Conservation (phyloP, 2,329 filamentous ascomycete genomes). For the Emmonsia crescens region DNA sequence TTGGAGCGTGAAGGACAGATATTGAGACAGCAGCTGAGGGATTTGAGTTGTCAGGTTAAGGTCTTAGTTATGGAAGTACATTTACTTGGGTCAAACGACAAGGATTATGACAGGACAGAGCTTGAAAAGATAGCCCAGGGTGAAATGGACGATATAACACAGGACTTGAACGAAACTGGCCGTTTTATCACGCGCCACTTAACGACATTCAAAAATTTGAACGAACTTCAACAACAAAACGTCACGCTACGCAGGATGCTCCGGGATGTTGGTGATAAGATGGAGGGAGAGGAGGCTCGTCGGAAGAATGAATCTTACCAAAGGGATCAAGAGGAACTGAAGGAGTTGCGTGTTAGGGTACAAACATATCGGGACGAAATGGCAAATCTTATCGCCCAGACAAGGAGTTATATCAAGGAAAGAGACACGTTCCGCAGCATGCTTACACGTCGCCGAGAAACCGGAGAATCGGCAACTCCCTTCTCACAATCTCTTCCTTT, state of each 20-base stretch:
- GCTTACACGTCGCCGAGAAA: conserved; percentile 64
- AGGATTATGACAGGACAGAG: conserved; percentile 62
- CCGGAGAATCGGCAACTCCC: conserved; percentile 49
- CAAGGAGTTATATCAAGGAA: conserved; percentile 89
- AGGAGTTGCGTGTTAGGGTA: conserved; percentile 60
- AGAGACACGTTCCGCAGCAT: conserved; percentile 96
- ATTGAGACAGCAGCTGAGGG: conserved; percentile 73
- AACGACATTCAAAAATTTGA: conserved; percentile 78
- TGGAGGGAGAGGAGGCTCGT: conserved; percentile 82
- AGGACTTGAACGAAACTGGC: conserved; percentile 73
- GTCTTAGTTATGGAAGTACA: conserved; percentile 81
- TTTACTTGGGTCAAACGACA: conserved; percentile 61
- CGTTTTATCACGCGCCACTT: conserved; percentile 81
- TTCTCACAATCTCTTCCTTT: conserved; percentile 62
- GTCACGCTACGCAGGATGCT: conserved; percentile 71
- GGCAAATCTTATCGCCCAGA: conserved; percentile 66
- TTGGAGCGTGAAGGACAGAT: conserved; percentile 59
- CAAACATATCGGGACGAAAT: conserved; percentile 77
- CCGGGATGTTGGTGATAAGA: conserved; percentile 71
- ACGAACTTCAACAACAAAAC: conserved; percentile 80
- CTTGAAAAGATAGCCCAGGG: conserved; percentile 69
- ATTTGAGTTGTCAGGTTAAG: conserved; percentile 82
- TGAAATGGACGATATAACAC: conserved; percentile 59
- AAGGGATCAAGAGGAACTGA: conserved; percentile 57
- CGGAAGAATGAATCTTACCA: conserved; percentile 45